A percentile compares a stretch with the other conserved stretches of the same genome.
Evolutionary conservation across 2,329 filamentous ascomycete species (phyloP).

Genomic region (Biscogniauxia sp.): DNA sequence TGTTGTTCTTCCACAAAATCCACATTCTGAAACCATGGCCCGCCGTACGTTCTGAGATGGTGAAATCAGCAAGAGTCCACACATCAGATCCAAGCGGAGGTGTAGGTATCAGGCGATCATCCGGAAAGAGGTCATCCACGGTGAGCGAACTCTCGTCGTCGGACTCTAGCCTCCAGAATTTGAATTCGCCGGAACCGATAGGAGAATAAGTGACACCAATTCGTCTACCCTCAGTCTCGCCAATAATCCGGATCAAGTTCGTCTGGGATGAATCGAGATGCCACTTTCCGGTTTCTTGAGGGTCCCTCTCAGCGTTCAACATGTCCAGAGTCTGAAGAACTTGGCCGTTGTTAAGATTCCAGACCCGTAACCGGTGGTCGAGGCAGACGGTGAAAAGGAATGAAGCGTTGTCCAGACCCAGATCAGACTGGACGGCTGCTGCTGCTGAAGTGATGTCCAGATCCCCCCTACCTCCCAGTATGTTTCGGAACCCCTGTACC

Average conservation of each 20-base stretch:
- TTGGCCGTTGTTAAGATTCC: constrained; percentile 81
- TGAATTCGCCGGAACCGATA: constrained; percentile 84
- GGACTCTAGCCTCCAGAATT: constrained; percentile 78
- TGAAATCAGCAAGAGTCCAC: constrained; percentile 79
- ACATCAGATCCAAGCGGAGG: constrained; percentile 70
- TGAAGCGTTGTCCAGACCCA: constrained; percentile 48
- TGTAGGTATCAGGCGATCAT: constrained; percentile 61
- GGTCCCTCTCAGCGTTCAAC: constrained; percentile 62
- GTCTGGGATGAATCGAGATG: constrained; percentile 76
- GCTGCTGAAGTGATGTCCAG: constrained; percentile 68
- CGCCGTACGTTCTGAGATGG: constrained; percentile 56
- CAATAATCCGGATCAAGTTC: constrained; percentile 72
- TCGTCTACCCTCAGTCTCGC: constrained; percentile 50
- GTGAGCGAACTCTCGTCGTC: constrained; percentile 62
- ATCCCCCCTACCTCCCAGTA: constrained; percentile 61
- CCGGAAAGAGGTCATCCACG: constrained; percentile 70
- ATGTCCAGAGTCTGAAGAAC: constrained; percentile 77
- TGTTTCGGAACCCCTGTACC: constrained; percentile 62
- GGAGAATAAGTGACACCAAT: constrained; percentile 82
- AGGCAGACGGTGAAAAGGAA: constrained; percentile 79
- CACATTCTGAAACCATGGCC: constrained; percentile 57
- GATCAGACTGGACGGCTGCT: constrained; percentile 54
- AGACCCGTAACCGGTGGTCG: constrained; percentile 84
- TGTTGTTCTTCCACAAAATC: constrained; percentile 83
- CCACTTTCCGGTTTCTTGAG: constrained; percentile 70